Conservation (phyloP, 352 stramenopile species). For the Pythium sp. region DNA sequence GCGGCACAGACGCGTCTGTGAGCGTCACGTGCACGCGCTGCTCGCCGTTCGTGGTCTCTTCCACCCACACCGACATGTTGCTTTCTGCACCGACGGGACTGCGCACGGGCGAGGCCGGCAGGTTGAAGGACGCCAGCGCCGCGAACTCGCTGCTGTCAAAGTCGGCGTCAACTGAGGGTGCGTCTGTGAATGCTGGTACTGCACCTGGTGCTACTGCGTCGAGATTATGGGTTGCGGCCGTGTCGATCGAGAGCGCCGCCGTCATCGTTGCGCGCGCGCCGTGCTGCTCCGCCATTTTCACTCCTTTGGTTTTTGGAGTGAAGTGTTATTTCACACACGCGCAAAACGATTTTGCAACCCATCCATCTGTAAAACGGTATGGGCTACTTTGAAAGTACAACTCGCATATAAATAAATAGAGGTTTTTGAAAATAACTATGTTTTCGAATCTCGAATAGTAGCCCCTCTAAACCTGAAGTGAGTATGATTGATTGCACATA, state of each 20-base stretch:
- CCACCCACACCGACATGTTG: slow-evolving; percentile 54
- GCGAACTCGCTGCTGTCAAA: slow-evolving; percentile 11
- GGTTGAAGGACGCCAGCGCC: slow-evolving; percentile 53
- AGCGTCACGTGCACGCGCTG: slow-evolving; percentile 51
- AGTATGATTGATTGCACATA: too few relatives aligned
- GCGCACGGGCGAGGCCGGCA: slow-evolving; percentile 59
- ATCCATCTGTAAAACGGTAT: too few relatives aligned
- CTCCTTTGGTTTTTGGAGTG: background rate
- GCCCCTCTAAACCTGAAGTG: too few relatives aligned
- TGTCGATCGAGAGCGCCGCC: slow-evolving; percentile 12
- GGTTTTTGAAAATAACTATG: too few relatives aligned
- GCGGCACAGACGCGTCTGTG: slow-evolving; percentile 15
- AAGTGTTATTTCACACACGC: too few relatives aligned
- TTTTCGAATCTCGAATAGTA: too few relatives aligned
- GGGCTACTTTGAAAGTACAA: too few relatives aligned
- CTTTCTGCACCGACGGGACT: slow-evolving; percentile 45
- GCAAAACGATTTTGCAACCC: too few relatives aligned
- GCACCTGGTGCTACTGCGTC: background rate
- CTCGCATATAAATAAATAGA: too few relatives aligned
- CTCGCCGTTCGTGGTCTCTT: slow-evolving; percentile 37
- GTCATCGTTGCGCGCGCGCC: background rate
- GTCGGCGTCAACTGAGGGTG: background rate
- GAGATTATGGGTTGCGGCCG: background rate
- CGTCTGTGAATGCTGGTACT: background rate
- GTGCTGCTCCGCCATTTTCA: slow-evolving; percentile 1